Conservation (phyloP, 495 filamentous ascomycete species). For the Hyphodiscus hymeniophilus region DNA sequence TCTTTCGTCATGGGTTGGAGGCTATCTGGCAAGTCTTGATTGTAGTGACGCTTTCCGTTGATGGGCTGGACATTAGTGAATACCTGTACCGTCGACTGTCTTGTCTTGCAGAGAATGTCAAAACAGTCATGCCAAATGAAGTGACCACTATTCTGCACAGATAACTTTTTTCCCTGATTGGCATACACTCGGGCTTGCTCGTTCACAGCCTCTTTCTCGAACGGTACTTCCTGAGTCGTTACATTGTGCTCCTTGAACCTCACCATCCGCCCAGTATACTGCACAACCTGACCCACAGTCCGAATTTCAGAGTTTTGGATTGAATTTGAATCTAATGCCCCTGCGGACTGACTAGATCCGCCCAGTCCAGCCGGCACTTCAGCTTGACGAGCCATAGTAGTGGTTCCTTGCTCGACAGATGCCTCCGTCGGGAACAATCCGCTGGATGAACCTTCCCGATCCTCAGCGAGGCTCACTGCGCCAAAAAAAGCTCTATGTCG, state of each 20-base stretch:
- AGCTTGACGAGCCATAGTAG: neutral
- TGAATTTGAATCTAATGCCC: neutral
- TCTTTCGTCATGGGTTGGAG: too few species aligned
- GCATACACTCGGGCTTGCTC: slow-evolving; percentile 10
- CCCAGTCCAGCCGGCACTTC: neutral
- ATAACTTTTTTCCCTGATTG: slow-evolving; percentile 7
- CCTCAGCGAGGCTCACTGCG: neutral
- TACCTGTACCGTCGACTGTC: slow-evolving; percentile 3
- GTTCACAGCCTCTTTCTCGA: slow-evolving; percentile 2
- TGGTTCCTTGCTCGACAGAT: slow-evolving; percentile 1
- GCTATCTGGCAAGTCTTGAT: too few species aligned
- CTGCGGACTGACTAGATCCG: neutral
- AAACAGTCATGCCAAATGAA: slow-evolving; percentile 14
- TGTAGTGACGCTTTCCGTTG: too few species aligned
- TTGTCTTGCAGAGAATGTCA: slow-evolving; percentile 4
- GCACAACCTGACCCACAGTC: neutral
- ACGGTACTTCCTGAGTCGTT: slow-evolving; percentile 9
- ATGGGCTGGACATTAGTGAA: too few species aligned
- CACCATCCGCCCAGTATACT: neutral
- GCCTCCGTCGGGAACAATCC: neutral
- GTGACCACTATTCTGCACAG: neutral
- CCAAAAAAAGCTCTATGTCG: slow-evolving; percentile 14
- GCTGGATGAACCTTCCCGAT: neutral
- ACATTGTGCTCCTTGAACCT: slow-evolving; percentile 9
- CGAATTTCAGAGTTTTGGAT: neutral